Evolutionary conservation across 2,329 filamentous ascomycete species (phyloP).

Genomic region (Berkeleyomyces basicola): DNA sequence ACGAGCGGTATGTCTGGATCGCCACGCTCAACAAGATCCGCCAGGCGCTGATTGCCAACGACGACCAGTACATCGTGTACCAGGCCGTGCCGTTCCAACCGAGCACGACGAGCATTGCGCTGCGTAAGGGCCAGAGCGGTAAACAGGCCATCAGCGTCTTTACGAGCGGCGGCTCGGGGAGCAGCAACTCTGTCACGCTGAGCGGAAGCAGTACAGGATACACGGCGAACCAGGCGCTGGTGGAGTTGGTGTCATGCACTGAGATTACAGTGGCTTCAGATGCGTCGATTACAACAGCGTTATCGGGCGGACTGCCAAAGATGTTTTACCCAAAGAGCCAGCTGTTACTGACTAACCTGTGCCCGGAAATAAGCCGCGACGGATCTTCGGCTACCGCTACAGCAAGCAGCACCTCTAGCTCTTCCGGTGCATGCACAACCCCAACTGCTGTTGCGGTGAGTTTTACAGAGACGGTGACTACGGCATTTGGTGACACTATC

Average conservation of each 20-base stretch:
- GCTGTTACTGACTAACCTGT: constrained; percentile 9
- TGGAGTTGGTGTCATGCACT: constrained; percentile 12
- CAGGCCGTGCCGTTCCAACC: constrained; percentile 14
- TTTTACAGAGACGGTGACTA: constrained; percentile 27
- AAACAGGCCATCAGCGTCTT: constrained; percentile 14
- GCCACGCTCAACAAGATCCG: constrained; percentile 11
- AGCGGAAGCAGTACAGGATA: constrained; percentile 10
- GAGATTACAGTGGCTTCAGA: constrained; percentile 10
- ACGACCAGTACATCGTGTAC: constrained; percentile 9
- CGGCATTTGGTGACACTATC: constrained; percentile 32
- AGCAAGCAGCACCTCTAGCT: background rate
- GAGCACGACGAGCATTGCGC: constrained; percentile 11
- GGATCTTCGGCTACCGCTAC: background rate
- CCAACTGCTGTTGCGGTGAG: constrained; percentile 24
- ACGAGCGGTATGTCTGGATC: constrained; percentile 13
- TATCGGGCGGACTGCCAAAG: constrained; percentile 13
- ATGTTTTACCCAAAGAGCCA: constrained; percentile 12
- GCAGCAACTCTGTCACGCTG: constrained; percentile 12
- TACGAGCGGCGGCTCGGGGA: constrained; percentile 12
- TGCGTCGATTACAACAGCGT: constrained; percentile 11
- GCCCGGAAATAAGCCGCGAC: constrained; percentile 3
- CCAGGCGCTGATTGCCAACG: constrained; percentile 9
- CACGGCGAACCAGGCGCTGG: constrained; percentile 11
- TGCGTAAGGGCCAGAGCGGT: constrained; percentile 11
- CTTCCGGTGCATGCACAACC: constrained; percentile 18